These are phyloP conservation scores for Acanthamoeba lenticulata DNA, from an alignment of 208 protist genomes.

Conservation along the genomic window DNA sequence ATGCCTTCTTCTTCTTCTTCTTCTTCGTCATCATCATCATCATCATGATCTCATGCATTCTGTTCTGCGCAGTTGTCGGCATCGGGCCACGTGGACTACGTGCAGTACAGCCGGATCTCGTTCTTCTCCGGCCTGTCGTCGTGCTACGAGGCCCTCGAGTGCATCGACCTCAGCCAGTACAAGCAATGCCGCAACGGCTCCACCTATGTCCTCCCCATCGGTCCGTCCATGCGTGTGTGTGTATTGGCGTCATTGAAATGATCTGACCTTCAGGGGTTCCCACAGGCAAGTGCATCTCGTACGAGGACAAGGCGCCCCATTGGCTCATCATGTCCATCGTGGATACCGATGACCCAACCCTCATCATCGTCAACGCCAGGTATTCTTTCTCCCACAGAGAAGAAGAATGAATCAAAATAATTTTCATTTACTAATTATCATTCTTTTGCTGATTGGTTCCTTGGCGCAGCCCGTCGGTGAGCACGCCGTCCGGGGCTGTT, in stretches of 20 bases:
- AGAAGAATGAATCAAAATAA: too few relatives aligned
- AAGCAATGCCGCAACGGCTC: constrained; percentile 13
- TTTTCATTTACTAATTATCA: not conserved
- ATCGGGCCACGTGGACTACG: constrained; percentile 57
- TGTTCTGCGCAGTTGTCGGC: not conserved
- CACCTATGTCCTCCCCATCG: constrained; percentile 52
- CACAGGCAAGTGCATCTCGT: constrained; percentile 28
- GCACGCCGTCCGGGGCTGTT: too few relatives aligned
- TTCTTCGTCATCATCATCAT: not conserved
- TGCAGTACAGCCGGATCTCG: constrained; percentile 45
- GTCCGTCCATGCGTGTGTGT: not conserved
- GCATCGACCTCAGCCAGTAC: constrained; percentile 56
- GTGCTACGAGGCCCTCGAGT: constrained; percentile 46
- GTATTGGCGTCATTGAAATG: too few relatives aligned
- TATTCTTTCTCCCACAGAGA: not conserved
- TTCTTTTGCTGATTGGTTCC: not conserved
- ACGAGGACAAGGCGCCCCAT: constrained; percentile 17
- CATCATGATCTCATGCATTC: not conserved
- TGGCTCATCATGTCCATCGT: constrained; percentile 52
- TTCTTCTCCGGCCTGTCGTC: constrained; percentile 50
- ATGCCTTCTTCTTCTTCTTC: not conserved
- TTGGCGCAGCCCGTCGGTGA: not conserved
- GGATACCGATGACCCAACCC: not conserved
- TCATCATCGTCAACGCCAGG: constrained; percentile 45
- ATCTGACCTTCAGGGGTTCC: too few relatives aligned